Percentiles rank a stretch among this genome's conserved stretches.
phyloP scores from a whole-genome alignment of 257 asterid species.

The Echites panduratus region DNA sequence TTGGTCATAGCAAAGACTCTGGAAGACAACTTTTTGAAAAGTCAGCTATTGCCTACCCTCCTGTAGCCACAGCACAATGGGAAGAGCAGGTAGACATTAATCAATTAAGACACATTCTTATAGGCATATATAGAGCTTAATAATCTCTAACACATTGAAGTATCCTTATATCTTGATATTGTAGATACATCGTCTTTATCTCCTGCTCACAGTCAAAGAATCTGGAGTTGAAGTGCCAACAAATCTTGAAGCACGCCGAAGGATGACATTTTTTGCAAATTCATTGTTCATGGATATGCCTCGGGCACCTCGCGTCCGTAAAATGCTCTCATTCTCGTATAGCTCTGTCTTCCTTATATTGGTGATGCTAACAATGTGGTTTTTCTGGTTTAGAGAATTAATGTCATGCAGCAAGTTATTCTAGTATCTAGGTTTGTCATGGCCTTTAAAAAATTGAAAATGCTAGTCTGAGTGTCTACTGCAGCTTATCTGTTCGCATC shows the following conservation, averaged over 20 bases:
- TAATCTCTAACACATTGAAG: neutral
- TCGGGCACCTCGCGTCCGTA: constrained; percentile 92
- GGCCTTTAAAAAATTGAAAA: neutral
- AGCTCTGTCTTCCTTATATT: neutral
- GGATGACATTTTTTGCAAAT: constrained; percentile 88
- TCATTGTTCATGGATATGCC: constrained; percentile 99
- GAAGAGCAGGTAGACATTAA: constrained; percentile 68
- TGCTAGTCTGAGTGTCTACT: neutral
- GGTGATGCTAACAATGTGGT: neutral
- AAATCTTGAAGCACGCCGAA: constrained; percentile 92
- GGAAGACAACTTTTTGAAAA: constrained; percentile 84
- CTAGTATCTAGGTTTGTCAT: neutral
- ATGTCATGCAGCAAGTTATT: neutral
- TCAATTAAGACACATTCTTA: neutral
- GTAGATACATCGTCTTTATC: constrained; percentile 90
- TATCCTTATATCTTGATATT: constrained; percentile 11
- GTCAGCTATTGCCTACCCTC: constrained; percentile 69
- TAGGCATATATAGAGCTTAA: neutral
- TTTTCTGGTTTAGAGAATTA: neutral
- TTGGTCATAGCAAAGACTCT: constrained; percentile 75
- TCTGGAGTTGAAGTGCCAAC: constrained; percentile 90
- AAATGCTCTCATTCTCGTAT: constrained; percentile 96
- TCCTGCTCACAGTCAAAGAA: constrained; percentile 92
- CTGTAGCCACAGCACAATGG: constrained; percentile 85
- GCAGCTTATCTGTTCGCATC: neutral